A percentile compares a stretch with the other conserved stretches of the same genome.
phyloP scores from a whole-genome alignment of 2,329 filamentous ascomycete species.

The Penicillium sp. region DNA sequence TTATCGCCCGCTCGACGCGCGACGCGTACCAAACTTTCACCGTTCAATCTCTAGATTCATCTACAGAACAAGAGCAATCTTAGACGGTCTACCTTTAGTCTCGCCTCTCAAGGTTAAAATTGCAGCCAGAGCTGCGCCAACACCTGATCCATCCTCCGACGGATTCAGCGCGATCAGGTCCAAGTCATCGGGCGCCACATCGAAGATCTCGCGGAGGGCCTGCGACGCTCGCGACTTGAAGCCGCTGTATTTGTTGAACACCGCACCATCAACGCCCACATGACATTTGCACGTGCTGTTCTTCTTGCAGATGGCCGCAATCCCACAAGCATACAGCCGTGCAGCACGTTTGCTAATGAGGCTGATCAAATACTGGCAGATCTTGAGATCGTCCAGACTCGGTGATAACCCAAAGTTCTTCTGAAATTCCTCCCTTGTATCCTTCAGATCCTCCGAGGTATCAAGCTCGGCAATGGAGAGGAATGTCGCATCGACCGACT shows the following conservation, averaged over 20 bases:
- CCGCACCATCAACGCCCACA: conserved; percentile 91
- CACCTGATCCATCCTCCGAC: conserved; percentile 88
- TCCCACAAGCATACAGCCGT: conserved; percentile 87
- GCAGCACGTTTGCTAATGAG: conserved; percentile 90
- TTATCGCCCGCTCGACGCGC: conserved; percentile 1
- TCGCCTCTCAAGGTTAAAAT: conserved; percentile 47
- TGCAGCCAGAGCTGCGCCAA: conserved; percentile 87
- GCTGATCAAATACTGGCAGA: conserved; percentile 85
- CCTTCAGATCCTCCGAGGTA: conserved; percentile 83
- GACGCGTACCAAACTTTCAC: not conserved
- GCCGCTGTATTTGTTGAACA: conserved; percentile 72
- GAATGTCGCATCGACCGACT: conserved; percentile 87
- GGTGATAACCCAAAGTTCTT: conserved; percentile 70
- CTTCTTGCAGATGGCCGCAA: conserved; percentile 96
- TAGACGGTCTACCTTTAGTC: not conserved
- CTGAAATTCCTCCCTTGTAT: conserved; percentile 77
- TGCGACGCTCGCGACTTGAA: conserved; percentile 38
- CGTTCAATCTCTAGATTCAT: not conserved
- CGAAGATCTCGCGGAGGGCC: conserved; percentile 72
- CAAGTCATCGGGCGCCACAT: conserved; percentile 76
- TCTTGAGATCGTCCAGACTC: conserved; percentile 75
- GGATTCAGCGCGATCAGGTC: conserved; percentile 80
- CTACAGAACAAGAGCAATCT: not conserved
- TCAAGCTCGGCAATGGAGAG: conserved; percentile 89
- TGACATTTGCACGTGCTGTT: conserved; percentile 80